Base-by-base conservation (phyloP, 1,284 basidiomycete species). In the Xanthoconium separans region DNA sequence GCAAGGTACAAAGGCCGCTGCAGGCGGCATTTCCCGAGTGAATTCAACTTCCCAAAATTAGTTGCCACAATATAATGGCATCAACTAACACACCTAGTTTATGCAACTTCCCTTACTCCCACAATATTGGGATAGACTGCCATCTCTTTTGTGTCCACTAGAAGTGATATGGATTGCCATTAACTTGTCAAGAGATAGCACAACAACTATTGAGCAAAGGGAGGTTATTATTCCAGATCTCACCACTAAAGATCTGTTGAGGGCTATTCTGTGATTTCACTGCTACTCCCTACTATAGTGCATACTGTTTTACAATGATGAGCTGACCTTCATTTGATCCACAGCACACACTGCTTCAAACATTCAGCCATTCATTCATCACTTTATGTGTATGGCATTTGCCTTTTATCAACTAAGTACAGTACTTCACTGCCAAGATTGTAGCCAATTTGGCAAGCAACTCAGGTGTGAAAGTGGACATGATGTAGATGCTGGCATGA, bases 291-390 rank as follows among this genome's bases (percentile, higher is more conserved):
- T n/a, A 2, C 15, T 49, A 24, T 18, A n/a, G n/a, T n/a, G n/a
- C n/a, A n/a, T n/a, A n/a, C n/a, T n/a, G n/a, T n/a, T 46, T 47
- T 15, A 29, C 4, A 18, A 5, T 6, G 20, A 27, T 4, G 5
- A 47, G 13, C 30, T 47, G 29, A 60, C 24, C 13, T 11, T 6
- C 6, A 9, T 33, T 8, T 3, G 9, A 52, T 30, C 1, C 41
- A 24, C 61, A 94, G 94, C 12, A 70, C 89, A 6, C 94, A 96
- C 75, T 98, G 96, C 78, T 94, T 89, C 75, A 81, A 97, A 77
- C 91, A 97, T 59, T 96, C 93, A 1, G 89, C 93, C 2, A 63
- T 96, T 68, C 80, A 80, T 68, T 96, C 95, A 22, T 87, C 83
- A 18, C 64, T 82, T 56, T 97, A 98, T 72, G 77, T 97, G 89